Conservation (phyloP, 2,329 filamentous ascomycete species). For the Colletotrichum musae region DNA sequence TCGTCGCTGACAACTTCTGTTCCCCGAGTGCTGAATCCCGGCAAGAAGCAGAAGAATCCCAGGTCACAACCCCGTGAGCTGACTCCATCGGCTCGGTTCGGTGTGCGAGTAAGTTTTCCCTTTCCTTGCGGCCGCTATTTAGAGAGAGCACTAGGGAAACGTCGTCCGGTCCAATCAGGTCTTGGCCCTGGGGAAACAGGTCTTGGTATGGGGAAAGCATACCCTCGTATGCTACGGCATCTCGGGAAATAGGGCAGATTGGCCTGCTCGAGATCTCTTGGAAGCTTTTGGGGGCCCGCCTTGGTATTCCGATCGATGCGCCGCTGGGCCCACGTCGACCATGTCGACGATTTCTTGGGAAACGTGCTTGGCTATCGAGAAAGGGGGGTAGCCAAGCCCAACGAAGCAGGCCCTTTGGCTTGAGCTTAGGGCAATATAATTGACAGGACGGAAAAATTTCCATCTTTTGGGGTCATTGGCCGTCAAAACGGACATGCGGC, state of each 20-base stretch:
- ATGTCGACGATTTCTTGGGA: slow-evolving; percentile 7
- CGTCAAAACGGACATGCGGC: slow-evolving; percentile 7
- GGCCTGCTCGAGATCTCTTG: slow-evolving; percentile 20
- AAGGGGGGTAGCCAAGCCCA: slow-evolving; percentile 13
- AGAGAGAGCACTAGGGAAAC: slow-evolving; percentile 2
- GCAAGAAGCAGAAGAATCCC: neutral
- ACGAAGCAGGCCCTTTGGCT: neutral
- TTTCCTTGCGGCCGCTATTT: neutral
- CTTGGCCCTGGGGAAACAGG: slow-evolving; percentile 12
- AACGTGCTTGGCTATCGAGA: slow-evolving; percentile 14
- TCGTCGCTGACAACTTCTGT: neutral
- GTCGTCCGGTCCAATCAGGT: slow-evolving; percentile 16
- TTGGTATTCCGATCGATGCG: slow-evolving; percentile 32
- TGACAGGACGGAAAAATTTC: neutral
- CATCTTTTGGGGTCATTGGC: neutral
- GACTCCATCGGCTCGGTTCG: slow-evolving; percentile 14
- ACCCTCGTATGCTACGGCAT: slow-evolving; percentile 5
- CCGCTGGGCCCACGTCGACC: neutral
- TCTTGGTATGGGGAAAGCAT: neutral
- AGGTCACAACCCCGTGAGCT: neutral
- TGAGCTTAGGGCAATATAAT: too few species aligned
- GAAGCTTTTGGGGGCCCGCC: slow-evolving; percentile 38
- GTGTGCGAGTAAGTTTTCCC: slow-evolving; percentile 9
- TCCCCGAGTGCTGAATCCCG: neutral
- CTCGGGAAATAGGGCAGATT: neutral